Conservation (phyloP, 2,329 filamentous ascomycete genomes). For the Alternaria viburni region DNA sequence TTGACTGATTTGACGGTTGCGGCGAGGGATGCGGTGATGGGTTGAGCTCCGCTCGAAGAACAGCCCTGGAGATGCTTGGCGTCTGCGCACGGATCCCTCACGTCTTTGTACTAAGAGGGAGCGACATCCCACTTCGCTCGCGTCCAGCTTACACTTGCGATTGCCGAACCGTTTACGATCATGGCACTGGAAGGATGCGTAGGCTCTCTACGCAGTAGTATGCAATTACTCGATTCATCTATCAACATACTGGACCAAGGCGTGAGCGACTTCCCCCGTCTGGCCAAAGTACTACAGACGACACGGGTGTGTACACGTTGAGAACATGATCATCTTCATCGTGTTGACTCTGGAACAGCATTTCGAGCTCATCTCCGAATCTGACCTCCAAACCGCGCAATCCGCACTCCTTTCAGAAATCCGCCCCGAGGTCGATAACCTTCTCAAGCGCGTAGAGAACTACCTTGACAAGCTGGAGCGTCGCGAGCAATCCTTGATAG, state of each 20-base stretch:
- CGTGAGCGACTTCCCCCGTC: conserved; percentile 67
- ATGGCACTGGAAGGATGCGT: conserved; percentile 64
- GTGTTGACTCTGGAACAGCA: conserved; percentile 61
- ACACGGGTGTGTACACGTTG: conserved; percentile 57
- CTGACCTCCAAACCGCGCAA: conserved; percentile 81
- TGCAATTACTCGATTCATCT: conserved; percentile 67
- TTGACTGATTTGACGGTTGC: conserved; percentile 37
- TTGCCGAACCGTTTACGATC: not conserved
- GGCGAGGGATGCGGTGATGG: conserved; percentile 37
- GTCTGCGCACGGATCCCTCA: conserved; percentile 24
- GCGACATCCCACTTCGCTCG: conserved; percentile 10
- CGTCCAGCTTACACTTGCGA: not conserved
- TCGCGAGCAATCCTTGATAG: conserved; percentile 82
- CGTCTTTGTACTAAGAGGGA: not conserved
- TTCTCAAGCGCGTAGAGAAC: conserved; percentile 81
- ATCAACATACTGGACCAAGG: conserved; percentile 68
- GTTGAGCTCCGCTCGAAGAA: conserved; percentile 26
- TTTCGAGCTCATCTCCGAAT: conserved; percentile 90
- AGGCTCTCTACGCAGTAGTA: conserved; percentile 64
- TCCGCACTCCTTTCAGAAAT: conserved; percentile 86
- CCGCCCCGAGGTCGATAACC: conserved; percentile 79
- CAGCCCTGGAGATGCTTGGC: conserved; percentile 38
- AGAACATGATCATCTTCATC: not conserved
- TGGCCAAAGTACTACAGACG: conserved; percentile 68
- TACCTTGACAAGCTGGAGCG: conserved; percentile 83